Evolutionary conservation across 352 stramenopile genomes (phyloP).

Genomic region (Pythium insidiosum): DNA sequence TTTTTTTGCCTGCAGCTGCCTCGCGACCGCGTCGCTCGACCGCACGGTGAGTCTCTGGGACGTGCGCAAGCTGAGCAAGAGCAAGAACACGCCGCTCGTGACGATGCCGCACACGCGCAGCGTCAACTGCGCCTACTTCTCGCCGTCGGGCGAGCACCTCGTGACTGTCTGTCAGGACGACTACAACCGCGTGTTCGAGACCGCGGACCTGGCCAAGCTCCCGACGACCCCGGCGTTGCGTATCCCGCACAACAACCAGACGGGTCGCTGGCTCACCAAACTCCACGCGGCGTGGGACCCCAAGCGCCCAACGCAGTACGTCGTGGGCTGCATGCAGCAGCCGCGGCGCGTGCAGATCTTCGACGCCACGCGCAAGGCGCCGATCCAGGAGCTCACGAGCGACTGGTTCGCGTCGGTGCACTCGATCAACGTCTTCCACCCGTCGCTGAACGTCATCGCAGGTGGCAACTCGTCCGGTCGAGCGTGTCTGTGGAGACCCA

Average conservation of each 20-base stretch:
- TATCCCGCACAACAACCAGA: conserved; percentile 83
- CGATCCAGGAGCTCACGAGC: conserved; percentile 60
- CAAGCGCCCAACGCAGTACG: conserved; percentile 62
- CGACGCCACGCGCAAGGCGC: conserved; percentile 45
- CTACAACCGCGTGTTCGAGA: conserved; percentile 69
- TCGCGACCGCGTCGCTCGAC: conserved; percentile 75
- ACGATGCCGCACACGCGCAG: conserved; percentile 65
- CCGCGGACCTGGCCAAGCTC: conserved; percentile 21
- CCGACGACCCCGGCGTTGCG: conserved; percentile 23
- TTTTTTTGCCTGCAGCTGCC: conserved; percentile 23
- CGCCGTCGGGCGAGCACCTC: conserved; percentile 50
- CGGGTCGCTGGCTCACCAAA: conserved; percentile 83
- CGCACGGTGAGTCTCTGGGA: conserved; percentile 82
- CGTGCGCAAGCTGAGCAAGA: conserved; percentile 37
- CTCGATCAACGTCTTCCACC: conserved; percentile 85
- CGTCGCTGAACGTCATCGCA: conserved; percentile 52
- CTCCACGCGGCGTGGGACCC: conserved; percentile 77
- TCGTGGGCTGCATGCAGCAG: conserved; percentile 79
- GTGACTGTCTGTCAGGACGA: conserved; percentile 82
- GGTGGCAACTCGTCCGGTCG: conserved; percentile 74
- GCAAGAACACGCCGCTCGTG: conserved; percentile 31
- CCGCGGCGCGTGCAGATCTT: conserved; percentile 82
- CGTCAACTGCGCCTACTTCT: conserved; percentile 86
- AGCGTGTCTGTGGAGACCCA: conserved; percentile 42
- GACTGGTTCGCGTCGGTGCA: conserved; percentile 74